Evolutionary conservation across 2,329 filamentous ascomycete species (phyloP).

Genomic region (Zasmidium citrigriseum): DNA sequence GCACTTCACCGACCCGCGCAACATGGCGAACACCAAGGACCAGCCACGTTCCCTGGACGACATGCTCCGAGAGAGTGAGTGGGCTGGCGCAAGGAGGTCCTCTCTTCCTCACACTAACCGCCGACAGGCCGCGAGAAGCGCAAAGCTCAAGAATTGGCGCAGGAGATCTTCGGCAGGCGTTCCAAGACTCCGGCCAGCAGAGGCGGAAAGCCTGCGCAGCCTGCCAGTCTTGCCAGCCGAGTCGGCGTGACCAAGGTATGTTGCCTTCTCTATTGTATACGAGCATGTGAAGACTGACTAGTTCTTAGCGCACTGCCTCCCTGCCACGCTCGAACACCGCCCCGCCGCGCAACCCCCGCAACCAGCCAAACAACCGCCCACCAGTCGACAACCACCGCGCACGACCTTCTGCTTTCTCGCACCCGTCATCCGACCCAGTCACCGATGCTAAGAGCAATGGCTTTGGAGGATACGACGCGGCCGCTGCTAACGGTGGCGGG

Average conservation of each 20-base stretch:
- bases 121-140: slow-evolving; percentile 23
- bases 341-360: slow-evolving; percentile 21
- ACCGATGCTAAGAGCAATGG: slow-evolving; percentile 31
- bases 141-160: slow-evolving; percentile 54
- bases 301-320: slow-evolving; percentile 28
- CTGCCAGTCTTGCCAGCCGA: slow-evolving; percentile 66
- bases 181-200: slow-evolving; percentile 57
- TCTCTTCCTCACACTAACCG: not conserved
- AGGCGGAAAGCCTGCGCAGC: slow-evolving; percentile 38
- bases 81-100: not conserved
- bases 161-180: slow-evolving; percentile 69
- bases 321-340: slow-evolving; percentile 27
- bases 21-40: slow-evolving; percentile 18
- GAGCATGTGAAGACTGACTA: not conserved
- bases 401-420: slow-evolving; percentile 39
- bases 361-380: slow-evolving; percentile 16
- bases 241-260: slow-evolving; percentile 72
- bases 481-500: slow-evolving; percentile 28
- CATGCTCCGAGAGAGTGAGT: slow-evolving; percentile 25
- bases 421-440: slow-evolving; percentile 38
- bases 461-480: slow-evolving; percentile 30
- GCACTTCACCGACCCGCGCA: not conserved
- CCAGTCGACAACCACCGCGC: slow-evolving; percentile 38
- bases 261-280: not conserved
- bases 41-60: slow-evolving; percentile 19